phyloP scores from a whole-genome alignment of 2,329 filamentous ascomycete genomes.

The Trichoderma sp. region DNA sequence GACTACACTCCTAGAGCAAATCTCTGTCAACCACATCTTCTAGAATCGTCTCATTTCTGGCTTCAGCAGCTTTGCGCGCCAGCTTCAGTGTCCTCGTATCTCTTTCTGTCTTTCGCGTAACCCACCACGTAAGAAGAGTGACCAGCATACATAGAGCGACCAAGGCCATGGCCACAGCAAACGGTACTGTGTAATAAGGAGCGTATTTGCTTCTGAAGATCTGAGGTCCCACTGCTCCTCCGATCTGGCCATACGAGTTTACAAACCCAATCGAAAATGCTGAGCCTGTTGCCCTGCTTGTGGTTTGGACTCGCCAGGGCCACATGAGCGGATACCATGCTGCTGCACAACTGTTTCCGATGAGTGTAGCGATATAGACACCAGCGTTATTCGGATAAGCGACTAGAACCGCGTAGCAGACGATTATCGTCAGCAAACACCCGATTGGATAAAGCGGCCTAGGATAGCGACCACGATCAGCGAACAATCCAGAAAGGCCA shows the following conservation, averaged over 20 bases:
- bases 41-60: slow-evolving; percentile 47
- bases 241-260: slow-evolving; percentile 55
- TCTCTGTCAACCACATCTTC: slow-evolving; percentile 46
- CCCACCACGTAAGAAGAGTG: slow-evolving; percentile 50
- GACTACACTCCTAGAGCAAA: slow-evolving; percentile 10
- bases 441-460: slow-evolving; percentile 49
- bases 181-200: slow-evolving; percentile 50
- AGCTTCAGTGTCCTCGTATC: slow-evolving; percentile 51
- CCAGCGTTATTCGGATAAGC: slow-evolving; percentile 51
- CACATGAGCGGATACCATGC: slow-evolving; percentile 55
- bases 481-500: slow-evolving; percentile 46
- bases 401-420: slow-evolving; percentile 51
- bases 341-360: slow-evolving; percentile 48
- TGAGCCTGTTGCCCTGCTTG: slow-evolving; percentile 50
- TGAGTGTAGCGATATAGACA: slow-evolving; percentile 52
- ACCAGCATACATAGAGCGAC: slow-evolving; percentile 48
- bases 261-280: slow-evolving; percentile 56
- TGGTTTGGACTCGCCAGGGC: slow-evolving; percentile 57
- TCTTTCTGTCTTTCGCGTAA: slow-evolving; percentile 48
- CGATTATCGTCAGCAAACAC: slow-evolving; percentile 49
- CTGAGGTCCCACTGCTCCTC: slow-evolving; percentile 52
- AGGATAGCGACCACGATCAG: slow-evolving; percentile 49
- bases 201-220: slow-evolving; percentile 51
- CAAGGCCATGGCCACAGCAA: slow-evolving; percentile 50
- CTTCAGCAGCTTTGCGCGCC: slow-evolving; percentile 46